Base-by-base conservation (phyloP, 345 rosid species). In the Eucalyptus dawsonii region DNA sequence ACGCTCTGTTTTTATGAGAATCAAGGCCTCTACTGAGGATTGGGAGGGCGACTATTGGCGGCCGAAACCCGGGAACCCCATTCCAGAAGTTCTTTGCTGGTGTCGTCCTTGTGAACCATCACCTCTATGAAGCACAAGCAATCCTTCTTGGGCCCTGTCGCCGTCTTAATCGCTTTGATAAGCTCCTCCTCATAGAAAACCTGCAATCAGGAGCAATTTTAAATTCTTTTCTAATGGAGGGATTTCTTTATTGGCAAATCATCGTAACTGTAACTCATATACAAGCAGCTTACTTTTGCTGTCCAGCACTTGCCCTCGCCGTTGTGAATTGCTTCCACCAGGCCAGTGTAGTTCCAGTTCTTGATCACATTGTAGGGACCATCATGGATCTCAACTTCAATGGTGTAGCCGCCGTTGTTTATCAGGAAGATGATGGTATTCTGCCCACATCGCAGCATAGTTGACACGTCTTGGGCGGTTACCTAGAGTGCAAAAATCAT, bases 261-360 rank as follows among this genome's bases (percentile, higher is more conserved):
- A 47, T 56, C 17, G 6, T 13, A 49, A 14, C 24, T 3, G 25
- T 34, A 72, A 34, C 24, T 5, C 4, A 11, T 27, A 17, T 12
- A 14, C n/a, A 53, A 34, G 65, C 19, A 34, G 87, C 90, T 89
- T 81, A 95, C 98, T 97, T 95, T 95, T 87, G 95, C 31, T 15
- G 98, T 96, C 97, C 97, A 96, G 96, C 97, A 95, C 13, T 95
- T 94, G 91, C 98, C 97, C 91, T 95, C 95, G 9, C 96, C 95
- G 16, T 96, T 95, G 91, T 94, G 95, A 91, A 96, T 94, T 47
- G 98, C 96, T 58, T 95, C 97, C 19, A 95, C 92, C 86, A 96
- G 88, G 60, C 90, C 96, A 1, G 97, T 95, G 93, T 96, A 96
- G 95, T 96, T 94, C 98, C 98, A 95, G 93, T 96, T 95, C 95